A percentile compares a stretch with the other conserved stretches of the same genome.
These are phyloP conservation scores for Ustulina deusta DNA, from an alignment of 2,329 filamentous ascomycete genomes.

Conservation along the genomic window DNA sequence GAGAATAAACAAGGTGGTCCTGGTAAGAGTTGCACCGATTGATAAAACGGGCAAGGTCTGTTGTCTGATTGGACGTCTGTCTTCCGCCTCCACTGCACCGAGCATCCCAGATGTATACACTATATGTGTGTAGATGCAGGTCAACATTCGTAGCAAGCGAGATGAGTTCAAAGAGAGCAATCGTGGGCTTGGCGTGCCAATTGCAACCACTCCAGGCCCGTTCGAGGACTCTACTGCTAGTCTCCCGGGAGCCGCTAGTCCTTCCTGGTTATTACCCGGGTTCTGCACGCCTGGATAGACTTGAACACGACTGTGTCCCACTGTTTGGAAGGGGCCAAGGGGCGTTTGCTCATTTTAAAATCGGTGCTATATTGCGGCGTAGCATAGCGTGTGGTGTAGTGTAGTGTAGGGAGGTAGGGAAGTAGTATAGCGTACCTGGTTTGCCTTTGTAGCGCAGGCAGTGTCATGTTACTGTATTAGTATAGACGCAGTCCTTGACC, in stretches of 20 bases:
- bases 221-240: conserved; percentile 5
- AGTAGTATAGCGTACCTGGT: no score
- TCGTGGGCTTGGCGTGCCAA: conserved; percentile 23
- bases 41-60: conserved; percentile 29
- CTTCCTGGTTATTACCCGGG: not conserved
- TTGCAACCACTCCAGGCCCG: conserved; percentile 19
- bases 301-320: conserved; percentile 25
- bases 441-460: no score
- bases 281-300: not conserved
- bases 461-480: conserved; percentile 34
- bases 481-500: conserved; percentile 35
- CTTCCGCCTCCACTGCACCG: conserved; percentile 37
- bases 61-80: conserved; percentile 43
- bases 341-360: conserved; percentile 49
- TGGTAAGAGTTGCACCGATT: conserved; percentile 29
- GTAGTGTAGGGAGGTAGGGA: not conserved
- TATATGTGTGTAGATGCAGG: conserved; percentile 1
- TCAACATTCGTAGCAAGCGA: conserved; percentile 43
- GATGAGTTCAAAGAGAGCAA: conserved; percentile 42
- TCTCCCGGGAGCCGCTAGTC: conserved; percentile 15
- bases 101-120: not conserved
- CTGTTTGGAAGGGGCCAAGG: conserved; percentile 33
- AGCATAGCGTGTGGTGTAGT: not conserved
- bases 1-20: conserved; percentile 13
- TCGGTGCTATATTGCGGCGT: conserved; percentile 41